phyloP scores from a whole-genome alignment of 1,284 basidiomycete species.

The Boletellus sp. region DNA sequence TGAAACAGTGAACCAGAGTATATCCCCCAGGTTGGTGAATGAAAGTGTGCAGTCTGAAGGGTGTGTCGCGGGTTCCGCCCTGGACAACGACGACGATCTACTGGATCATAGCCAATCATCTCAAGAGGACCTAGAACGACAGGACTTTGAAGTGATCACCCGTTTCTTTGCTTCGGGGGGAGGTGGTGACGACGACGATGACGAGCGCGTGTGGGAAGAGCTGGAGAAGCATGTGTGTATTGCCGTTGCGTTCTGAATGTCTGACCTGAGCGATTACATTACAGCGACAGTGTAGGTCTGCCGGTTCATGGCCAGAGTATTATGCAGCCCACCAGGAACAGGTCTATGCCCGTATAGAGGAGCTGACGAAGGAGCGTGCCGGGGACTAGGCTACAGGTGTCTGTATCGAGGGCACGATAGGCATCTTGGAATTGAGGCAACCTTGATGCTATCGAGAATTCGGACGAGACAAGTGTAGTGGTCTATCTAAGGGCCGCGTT shows the following conservation, averaged over 20 bases:
- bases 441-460: background rate
- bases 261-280: slow-evolving; percentile 5
- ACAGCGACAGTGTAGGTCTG: slow-evolving; percentile 48
- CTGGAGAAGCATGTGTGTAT: slow-evolving; percentile 36
- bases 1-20: slow-evolving; percentile 1
- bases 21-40: background rate
- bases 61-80: background rate
- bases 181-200: slow-evolving; percentile 42
- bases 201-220: slow-evolving; percentile 47
- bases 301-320: slow-evolving; percentile 53
- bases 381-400: slow-evolving; percentile 3
- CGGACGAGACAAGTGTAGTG: background rate
- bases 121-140: slow-evolving; percentile 18
- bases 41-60: slow-evolving; percentile 3
- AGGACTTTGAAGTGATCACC: slow-evolving; percentile 47
- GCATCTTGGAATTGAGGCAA: slow-evolving; percentile 1
- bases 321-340: slow-evolving; percentile 44
- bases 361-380: slow-evolving; percentile 26
- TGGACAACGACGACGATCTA: background rate
- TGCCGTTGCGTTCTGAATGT: background rate
- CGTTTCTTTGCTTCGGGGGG: slow-evolving; percentile 50
- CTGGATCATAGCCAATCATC: background rate
- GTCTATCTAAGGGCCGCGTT: slow-evolving; percentile 16
- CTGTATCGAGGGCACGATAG: background rate
- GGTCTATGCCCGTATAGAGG: slow-evolving; percentile 37